Percentiles rank a stretch among this genome's conserved stretches.
These are phyloP conservation scores for Brettanomyces nanus DNA, from an alignment of 805 yeast species.

Conservation along the genomic window DNA sequence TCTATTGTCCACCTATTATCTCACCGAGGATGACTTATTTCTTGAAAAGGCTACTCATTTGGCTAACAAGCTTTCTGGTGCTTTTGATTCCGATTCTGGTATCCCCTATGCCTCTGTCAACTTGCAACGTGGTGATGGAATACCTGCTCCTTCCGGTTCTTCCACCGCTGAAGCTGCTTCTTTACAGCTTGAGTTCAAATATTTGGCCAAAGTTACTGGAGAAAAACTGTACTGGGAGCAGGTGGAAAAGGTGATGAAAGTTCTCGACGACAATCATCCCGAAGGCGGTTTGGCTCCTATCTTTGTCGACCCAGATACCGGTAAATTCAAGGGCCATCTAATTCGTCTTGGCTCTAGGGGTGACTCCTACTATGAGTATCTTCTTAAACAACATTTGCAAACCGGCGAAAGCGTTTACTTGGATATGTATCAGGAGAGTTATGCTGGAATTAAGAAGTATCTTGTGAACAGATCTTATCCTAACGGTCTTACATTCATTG, in stretches of 20 bases:
- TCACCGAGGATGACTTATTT: slow-evolving; percentile 61
- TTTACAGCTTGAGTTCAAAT: slow-evolving; percentile 79
- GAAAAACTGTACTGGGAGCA: slow-evolving; percentile 70
- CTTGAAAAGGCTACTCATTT: slow-evolving; percentile 72
- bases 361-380: slow-evolving; percentile 86
- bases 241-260: slow-evolving; percentile 65
- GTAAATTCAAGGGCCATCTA: slow-evolving; percentile 50
- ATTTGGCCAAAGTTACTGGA: slow-evolving; percentile 72
- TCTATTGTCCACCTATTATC: slow-evolving; percentile 69
- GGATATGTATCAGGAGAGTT: slow-evolving; percentile 69
- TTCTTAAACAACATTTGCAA: slow-evolving; percentile 77
- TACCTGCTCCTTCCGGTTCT: slow-evolving; percentile 66
- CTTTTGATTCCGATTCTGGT: slow-evolving; percentile 59
- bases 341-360: slow-evolving; percentile 88
- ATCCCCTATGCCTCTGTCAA: slow-evolving; percentile 77
- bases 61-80: slow-evolving; percentile 65
- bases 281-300: slow-evolving; percentile 78
- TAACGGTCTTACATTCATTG: slow-evolving; percentile 55
- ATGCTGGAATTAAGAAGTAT: slow-evolving; percentile 67
- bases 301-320: slow-evolving; percentile 66
- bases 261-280: slow-evolving; percentile 57
- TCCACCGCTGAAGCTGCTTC: slow-evolving; percentile 89
- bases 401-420: slow-evolving; percentile 64
- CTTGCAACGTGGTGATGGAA: slow-evolving; percentile 47
- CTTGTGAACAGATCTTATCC: slow-evolving; percentile 57